Evolutionary conservation across 495 filamentous ascomycete species (phyloP).

Genomic region (Penicillium cataractarum): DNA sequence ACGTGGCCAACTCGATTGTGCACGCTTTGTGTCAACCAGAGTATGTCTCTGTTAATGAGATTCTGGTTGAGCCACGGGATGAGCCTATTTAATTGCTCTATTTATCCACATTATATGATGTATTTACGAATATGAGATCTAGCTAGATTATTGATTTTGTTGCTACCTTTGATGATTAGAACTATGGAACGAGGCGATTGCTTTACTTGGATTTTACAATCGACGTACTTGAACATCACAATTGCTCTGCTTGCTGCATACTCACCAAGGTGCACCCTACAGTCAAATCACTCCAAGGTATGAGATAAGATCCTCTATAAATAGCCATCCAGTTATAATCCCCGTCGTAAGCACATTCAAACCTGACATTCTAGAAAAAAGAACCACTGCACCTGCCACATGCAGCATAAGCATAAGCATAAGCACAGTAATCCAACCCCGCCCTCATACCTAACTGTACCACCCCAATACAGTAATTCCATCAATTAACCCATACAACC

Average conservation of each 20-base stretch:
- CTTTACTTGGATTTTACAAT: not conserved
- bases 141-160: conserved; percentile 3
- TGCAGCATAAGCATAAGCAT: not conserved
- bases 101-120: not conserved
- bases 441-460: not conserved
- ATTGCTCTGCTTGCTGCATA: not conserved
- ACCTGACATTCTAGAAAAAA: not conserved
- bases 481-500: not conserved
- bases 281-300: too few species aligned
- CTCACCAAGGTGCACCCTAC: too few species aligned
- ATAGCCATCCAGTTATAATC: not conserved
- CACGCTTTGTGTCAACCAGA: conserved; percentile 65
- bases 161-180: not conserved
- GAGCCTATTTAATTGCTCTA: conserved; percentile 60
- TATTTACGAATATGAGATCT: not conserved
- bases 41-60: conserved; percentile 71
- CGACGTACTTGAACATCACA: not conserved
- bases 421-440: not conserved
- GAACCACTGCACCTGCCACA: not conserved
- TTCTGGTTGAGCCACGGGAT: conserved; percentile 71
- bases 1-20: conserved; percentile 66
- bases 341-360: not conserved
- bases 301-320: not conserved
- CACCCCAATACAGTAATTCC: not conserved
- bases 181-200: not conserved